Evolutionary conservation across 2,329 filamentous ascomycete genomes (phyloP).

Genomic region (Tetracladium maxilliforme): DNA sequence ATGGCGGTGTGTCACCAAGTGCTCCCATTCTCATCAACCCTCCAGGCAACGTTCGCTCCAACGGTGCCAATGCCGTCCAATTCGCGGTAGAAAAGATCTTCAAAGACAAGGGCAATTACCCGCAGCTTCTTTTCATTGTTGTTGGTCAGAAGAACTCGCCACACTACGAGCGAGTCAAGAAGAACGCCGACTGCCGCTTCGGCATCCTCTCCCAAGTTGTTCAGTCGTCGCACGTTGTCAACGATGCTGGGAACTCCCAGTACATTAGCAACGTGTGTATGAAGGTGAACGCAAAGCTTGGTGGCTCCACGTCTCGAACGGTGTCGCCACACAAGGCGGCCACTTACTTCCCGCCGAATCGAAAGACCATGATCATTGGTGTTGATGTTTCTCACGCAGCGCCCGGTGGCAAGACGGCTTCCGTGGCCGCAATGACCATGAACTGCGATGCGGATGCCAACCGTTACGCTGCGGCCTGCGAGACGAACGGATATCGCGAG

Average conservation of each 20-base stretch:
- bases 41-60: too few species aligned
- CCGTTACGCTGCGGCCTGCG: slow-evolving; percentile 64
- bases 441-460: slow-evolving; percentile 58
- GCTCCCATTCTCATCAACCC: too few species aligned
- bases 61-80: too few species aligned
- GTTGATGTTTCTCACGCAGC: slow-evolving; percentile 80
- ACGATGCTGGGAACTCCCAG: slow-evolving; percentile 58
- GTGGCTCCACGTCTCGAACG: slow-evolving; percentile 54
- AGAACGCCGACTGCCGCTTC: slow-evolving; percentile 71
- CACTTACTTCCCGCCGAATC: slow-evolving; percentile 11
- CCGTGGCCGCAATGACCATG: slow-evolving; percentile 78
- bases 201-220: slow-evolving; percentile 76
- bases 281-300: slow-evolving; percentile 95
- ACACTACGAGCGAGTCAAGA: slow-evolving; percentile 77
- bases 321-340: slow-evolving; percentile 3
- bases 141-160: slow-evolving; percentile 56
- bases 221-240: slow-evolving; percentile 53
- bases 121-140: slow-evolving; percentile 71
- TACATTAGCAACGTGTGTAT: slow-evolving; percentile 90
- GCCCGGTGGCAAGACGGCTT: slow-evolving; percentile 50
- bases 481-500: slow-evolving; percentile 70
- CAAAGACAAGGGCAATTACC: slow-evolving; percentile 13
- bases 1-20: too few species aligned
- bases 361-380: slow-evolving; percentile 62
- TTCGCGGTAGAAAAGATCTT: too few species aligned